Evolutionary conservation across 805 yeast genomes (phyloP), one percentile per base, ranked within the genome.

Genomic region (Wickerhamiella parazyma): DNA sequence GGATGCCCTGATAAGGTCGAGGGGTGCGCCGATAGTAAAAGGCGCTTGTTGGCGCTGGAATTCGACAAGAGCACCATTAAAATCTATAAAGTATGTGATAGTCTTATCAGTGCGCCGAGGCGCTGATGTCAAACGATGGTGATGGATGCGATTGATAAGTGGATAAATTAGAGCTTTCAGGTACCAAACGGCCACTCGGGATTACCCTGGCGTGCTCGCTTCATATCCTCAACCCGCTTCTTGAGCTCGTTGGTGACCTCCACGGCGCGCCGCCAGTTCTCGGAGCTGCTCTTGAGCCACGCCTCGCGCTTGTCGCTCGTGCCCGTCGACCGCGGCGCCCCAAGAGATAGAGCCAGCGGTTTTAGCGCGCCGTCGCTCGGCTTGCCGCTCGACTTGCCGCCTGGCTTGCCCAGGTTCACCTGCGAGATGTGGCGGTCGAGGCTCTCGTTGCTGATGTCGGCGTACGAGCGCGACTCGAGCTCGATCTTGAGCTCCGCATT

Each of bases 211-310:
- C 24, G 5, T 5, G 46, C 53, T 6, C 54, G 44, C 56, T 81
- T 81, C 95, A 86, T 85, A 60, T 80, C 78, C 60, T 83, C 93
- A 36, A 86, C 86, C 53, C 95, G 66, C 0, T 86, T 93, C 58
- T 80, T 82, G 55, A 86, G 71, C 59, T 81, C 89, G 3, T 76
- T 73, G 0, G 95, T 86, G 10, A 85, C 93, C 52, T 82, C 94
- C 0, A 91, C 87, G 0, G 95, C 95, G 39, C 89, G 72, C 51
- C 72, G 75, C 95, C 95, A 86, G 51, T 81, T 77, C 42, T 69
- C 75, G 9, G 47, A 42, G 19, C 45, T 37, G 21, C 35, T 20
- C 35, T 33, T 11, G 16, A 28, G 14, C 31, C 10, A 12, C 8
- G 31, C 31, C 31, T 28, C 14, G 16, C 31, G 31, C 16, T 21